Base-by-base conservation (phyloP, 1,284 basidiomycete genomes). In the Volvariella surrecta region DNA sequence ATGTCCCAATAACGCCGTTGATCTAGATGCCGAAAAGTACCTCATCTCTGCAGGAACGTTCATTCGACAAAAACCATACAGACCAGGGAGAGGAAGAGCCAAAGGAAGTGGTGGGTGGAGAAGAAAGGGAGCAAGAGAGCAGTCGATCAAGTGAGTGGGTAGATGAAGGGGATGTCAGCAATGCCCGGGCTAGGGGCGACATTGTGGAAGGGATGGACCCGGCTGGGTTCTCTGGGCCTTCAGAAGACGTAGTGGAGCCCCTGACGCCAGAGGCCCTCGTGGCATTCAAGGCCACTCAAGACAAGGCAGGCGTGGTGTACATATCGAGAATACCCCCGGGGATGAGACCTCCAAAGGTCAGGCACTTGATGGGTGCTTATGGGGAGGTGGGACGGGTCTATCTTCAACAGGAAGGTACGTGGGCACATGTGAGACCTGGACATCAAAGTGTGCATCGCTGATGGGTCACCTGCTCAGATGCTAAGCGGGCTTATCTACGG, bases 241-340 rank as follows among this genome's bases (percentile, higher is more conserved):
- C 61, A 11, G 65, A 70, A 41, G 75, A 77, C 57, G 65, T 72
- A 2, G 71, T 87, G 34, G 79, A 86, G 53, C 83, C 83, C 1
- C 64, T 89, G 37, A 83, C 79, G 1, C 68, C 71, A 2, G 82
- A 86, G 56, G 82, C 79, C 4, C 68, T 89, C 30, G 79, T 76
- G 35, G 77, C 72, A 10, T 89, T 82, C 62, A 76, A 81, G 52
- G 73, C 73, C 34, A 76, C 75, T 2, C 82, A 83, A 54, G 76
- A 82, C 32, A 71, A 71, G 21, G 75, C 88, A 31, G 95, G 91
- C 0, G 82, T 99, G 47, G 68, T 99, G 39, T 99, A 98, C 63
- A 91, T 99, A 44, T 96, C 92, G 13, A 76, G 95, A 32, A 87
- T 99, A 55, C 96, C 96, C 1, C 95, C 94, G 13, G 96, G 94